Evolutionary conservation across 163 green algal genomes (phyloP).

Genomic region (Scenedesmus sp.): DNA sequence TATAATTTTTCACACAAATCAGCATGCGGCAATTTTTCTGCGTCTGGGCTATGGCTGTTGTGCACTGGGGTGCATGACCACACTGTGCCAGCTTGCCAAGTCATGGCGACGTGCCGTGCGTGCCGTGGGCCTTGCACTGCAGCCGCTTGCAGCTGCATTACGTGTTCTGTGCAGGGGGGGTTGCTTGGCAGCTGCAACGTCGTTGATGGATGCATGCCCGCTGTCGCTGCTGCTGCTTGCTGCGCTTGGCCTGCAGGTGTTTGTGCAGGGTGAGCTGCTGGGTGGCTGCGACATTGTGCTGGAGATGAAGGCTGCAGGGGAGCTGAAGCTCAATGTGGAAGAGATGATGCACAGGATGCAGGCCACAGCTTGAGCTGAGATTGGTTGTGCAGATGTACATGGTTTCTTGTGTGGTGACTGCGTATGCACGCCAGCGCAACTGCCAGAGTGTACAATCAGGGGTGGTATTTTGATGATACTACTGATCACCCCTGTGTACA

Average conservation of each 20-base stretch:
- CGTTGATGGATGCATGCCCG: conserved; percentile 79
- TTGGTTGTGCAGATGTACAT: background rate
- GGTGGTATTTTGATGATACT: no score
- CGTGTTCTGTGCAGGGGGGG: conserved; percentile 90
- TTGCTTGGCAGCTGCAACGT: conserved; percentile 96
- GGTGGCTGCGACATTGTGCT: conserved; percentile 96
- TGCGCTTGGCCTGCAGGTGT: conserved; percentile 71
- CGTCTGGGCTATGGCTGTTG: no score
- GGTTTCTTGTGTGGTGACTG: background rate
- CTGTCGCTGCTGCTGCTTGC: background rate
- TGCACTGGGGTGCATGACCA: no score
- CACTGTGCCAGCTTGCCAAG: no score
- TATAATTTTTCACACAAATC: no score
- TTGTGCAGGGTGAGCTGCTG: conserved; percentile 91
- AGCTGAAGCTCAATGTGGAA: conserved; percentile 57
- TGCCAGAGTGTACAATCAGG: no score
- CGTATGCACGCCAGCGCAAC: no score
- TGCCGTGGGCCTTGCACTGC: no score
- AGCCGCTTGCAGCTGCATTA: background rate
- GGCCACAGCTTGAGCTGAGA: background rate
- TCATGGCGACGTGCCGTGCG: no score
- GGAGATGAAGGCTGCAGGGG: conserved; percentile 80
- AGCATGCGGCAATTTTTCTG: no score
- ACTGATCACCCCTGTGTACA: no score
- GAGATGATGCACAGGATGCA: conserved; percentile 64